Evolutionary conservation across 257 asterid genomes (phyloP).

Genomic region (Cinchona pubescens): DNA sequence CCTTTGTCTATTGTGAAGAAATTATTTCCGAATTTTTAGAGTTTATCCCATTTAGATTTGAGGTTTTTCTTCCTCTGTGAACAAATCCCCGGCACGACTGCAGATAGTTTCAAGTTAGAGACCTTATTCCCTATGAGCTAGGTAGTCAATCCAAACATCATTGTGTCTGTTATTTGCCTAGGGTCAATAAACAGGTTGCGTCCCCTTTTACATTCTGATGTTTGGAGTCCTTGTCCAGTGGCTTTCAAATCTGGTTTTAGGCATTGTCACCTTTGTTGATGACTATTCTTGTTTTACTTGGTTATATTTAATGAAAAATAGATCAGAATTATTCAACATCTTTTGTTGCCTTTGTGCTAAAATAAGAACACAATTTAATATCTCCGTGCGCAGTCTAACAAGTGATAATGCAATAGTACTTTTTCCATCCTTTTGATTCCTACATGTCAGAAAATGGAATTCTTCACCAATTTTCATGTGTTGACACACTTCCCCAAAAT

Average conservation of each 20-base stretch:
- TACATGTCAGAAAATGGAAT: background rate
- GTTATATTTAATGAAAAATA: background rate
- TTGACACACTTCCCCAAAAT: background rate
- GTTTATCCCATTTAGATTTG: background rate
- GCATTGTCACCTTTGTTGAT: background rate
- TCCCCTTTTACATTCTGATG: conserved; percentile 18
- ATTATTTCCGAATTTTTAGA: background rate
- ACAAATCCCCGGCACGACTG: too few species aligned
- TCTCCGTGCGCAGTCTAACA: background rate
- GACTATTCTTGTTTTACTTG: conserved; percentile 6
- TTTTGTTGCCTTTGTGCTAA: background rate
- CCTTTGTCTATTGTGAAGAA: conserved; percentile 1
- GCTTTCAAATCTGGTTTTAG: background rate
- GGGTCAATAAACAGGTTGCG: conserved; percentile 7
- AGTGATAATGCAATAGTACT: conserved; percentile 1
- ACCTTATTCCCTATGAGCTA: too few species aligned
- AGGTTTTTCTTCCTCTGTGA: too few species aligned
- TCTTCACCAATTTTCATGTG: background rate
- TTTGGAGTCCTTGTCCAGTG: conserved; percentile 18
- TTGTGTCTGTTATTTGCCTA: background rate
- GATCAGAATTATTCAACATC: too few species aligned
- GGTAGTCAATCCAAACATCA: conserved; percentile 21
- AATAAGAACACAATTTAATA: background rate
- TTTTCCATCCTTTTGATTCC: background rate
- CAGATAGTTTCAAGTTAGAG: too few species aligned